These are phyloP conservation scores for Castanospermum australe DNA, from an alignment of 306 rosid genomes.

Conservation along the genomic window DNA sequence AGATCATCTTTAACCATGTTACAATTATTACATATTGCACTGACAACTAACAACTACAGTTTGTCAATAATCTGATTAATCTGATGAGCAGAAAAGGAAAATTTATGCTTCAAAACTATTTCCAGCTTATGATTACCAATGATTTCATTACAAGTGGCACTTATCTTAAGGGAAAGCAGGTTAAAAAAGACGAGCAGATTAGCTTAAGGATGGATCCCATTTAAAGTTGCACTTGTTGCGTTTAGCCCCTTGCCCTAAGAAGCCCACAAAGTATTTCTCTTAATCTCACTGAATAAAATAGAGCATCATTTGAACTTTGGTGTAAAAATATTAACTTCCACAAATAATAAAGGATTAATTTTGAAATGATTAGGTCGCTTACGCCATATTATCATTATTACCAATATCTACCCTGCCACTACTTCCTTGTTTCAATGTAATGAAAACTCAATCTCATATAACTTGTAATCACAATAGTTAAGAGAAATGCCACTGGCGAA, in stretches of 20 bases:
- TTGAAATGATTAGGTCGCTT: constrained; percentile 44
- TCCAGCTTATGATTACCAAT: background rate
- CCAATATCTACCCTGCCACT: constrained; percentile 11
- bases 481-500: constrained; percentile 27
- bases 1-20: background rate
- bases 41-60: background rate
- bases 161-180: background rate
- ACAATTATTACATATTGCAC: background rate
- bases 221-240: background rate
- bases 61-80: background rate
- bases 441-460: background rate
- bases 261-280: background rate
- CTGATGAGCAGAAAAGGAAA: background rate
- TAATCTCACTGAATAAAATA: background rate
- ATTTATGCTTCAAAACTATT: background rate
- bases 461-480: background rate
- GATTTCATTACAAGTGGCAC: background rate
- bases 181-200: background rate
- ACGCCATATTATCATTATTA: constrained; percentile 33
- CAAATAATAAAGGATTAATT: constrained; percentile 50
- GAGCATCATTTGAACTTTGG: background rate
- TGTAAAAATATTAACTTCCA: constrained; percentile 31
- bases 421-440: constrained; percentile 30
- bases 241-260: background rate
- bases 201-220: background rate